Percentiles rank a stretch among this genome's conserved stretches.
phyloP scores from a whole-genome alignment of 2,329 filamentous ascomycete genomes.

The Coniochaeta ligniaria region DNA sequence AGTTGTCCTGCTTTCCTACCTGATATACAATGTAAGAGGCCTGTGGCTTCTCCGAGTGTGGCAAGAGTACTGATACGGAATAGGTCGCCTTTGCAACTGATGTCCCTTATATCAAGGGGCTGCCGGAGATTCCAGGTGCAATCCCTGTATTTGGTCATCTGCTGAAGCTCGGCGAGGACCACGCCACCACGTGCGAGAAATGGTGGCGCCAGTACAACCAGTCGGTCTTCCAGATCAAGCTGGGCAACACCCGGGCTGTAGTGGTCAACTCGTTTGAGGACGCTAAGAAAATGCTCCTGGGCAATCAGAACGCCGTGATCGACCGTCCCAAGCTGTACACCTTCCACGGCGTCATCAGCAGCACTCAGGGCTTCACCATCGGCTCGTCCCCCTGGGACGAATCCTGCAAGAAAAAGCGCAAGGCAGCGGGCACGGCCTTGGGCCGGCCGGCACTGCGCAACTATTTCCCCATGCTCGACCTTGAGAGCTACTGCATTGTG shows the following conservation, averaged over 20 bases:
- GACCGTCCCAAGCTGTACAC: conserved; percentile 43
- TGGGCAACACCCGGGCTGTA: conserved; percentile 44
- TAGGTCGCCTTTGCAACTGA: conserved; percentile 29
- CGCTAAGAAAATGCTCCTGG: conserved; percentile 41
- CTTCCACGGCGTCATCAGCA: conserved; percentile 44
- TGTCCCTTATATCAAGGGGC: conserved; percentile 38
- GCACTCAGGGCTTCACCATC: conserved; percentile 47
- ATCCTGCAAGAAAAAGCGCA: conserved; percentile 44
- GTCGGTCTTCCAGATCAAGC: conserved; percentile 43
- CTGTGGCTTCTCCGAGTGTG: neutral
- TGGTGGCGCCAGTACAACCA: conserved; percentile 40
- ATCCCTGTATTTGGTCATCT: conserved; percentile 43
- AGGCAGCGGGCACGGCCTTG: conserved; percentile 39
- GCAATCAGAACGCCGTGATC: conserved; percentile 41
- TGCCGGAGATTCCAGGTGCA: conserved; percentile 42
- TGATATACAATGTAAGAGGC: conserved; percentile 6
- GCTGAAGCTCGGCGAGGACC: conserved; percentile 42
- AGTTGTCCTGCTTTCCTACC: conserved; percentile 1
- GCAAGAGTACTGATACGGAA: conserved; percentile 5
- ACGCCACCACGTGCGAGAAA: conserved; percentile 41
- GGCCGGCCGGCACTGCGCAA: conserved; percentile 35
- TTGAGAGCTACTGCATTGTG: conserved; percentile 43
- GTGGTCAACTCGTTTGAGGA: conserved; percentile 46
- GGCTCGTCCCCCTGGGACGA: conserved; percentile 47
- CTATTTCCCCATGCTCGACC: conserved; percentile 45